phyloP scores from a whole-genome alignment of 768 basidiomycete genomes.

The Glaciozyma martinii region DNA sequence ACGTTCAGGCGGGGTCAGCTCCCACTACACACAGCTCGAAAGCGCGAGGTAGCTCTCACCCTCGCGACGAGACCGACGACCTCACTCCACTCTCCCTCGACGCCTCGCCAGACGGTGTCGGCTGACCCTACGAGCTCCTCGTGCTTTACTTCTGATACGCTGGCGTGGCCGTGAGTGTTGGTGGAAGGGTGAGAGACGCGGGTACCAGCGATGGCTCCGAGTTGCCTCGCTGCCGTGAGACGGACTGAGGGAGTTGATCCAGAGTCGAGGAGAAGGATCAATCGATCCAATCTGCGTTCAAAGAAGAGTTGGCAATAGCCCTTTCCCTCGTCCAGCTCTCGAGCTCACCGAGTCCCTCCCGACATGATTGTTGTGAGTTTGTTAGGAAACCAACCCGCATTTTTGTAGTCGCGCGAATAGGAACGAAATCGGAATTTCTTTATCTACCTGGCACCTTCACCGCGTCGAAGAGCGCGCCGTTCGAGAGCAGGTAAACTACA shows the following conservation, averaged over 20 bases:
- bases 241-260: constrained; percentile 84
- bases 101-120: constrained; percentile 24
- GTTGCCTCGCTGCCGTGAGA: constrained; percentile 90
- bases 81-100: constrained; percentile 67
- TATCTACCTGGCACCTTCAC: too few relatives aligned
- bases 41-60: constrained; percentile 43
- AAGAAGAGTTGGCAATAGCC: neutral
- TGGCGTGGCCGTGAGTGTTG: constrained; percentile 30
- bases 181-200: constrained; percentile 51
- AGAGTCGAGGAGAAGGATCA: constrained; percentile 88
- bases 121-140: neutral
- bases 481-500: too few relatives aligned
- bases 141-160: constrained; percentile 14
- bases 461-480: too few relatives aligned
- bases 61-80: constrained; percentile 82
- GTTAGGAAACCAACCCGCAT: too few relatives aligned
- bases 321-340: neutral
- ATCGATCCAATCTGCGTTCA: constrained; percentile 66
- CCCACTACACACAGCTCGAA: too few relatives aligned
- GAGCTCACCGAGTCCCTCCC: too few relatives aligned
- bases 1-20: neutral
- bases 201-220: constrained; percentile 82
- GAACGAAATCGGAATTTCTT: too few relatives aligned
- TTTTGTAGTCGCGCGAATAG: too few relatives aligned
- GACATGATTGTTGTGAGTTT: too few relatives aligned